A percentile compares a stretch with the other conserved stretches of the same genome.
Evolutionary conservation across 305 asterid species (phyloP).

Genomic region (Fraxinus ornus): DNA sequence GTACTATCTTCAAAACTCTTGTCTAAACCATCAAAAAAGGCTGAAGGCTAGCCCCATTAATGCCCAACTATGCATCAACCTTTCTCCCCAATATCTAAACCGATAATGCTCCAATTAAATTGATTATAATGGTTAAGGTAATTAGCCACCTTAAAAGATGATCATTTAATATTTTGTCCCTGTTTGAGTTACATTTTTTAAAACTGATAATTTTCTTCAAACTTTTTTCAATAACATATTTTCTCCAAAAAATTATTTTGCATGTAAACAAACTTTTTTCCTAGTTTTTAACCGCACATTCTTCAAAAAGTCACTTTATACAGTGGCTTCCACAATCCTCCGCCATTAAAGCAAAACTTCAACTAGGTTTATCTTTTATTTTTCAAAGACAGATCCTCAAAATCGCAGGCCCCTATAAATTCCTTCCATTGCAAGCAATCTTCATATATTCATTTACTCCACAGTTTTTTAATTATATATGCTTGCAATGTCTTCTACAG

Average conservation of each 20-base stretch:
- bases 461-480: background rate
- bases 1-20: background rate
- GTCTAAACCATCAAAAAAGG: background rate
- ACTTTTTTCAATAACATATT: too few species aligned
- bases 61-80: conserved; percentile 35
- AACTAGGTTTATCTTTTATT: too few species aligned
- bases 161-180: background rate
- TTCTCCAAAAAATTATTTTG: too few species aligned
- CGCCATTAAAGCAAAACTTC: too few species aligned
- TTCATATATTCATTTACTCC: background rate
- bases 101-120: background rate
- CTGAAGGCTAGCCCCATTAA: conserved; percentile 38
- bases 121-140: background rate
- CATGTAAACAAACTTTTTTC: too few species aligned
- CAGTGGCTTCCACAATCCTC: too few species aligned
- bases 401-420: conserved; percentile 35
- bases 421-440: conserved; percentile 4
- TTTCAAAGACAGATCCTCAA: conserved; percentile 4
- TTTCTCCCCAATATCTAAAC: conserved; percentile 14
- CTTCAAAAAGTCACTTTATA: too few species aligned
- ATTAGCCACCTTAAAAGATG: background rate
- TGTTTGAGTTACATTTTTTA: too few species aligned
- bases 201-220: too few species aligned
- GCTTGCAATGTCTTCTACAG: conserved; percentile 45
- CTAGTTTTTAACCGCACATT: too few species aligned